Percentiles rank a stretch among this genome's conserved stretches.
These are phyloP conservation scores for Isoetes taiwanensis DNA, from an alignment of 75 land plant species.

Conservation along the genomic window DNA sequence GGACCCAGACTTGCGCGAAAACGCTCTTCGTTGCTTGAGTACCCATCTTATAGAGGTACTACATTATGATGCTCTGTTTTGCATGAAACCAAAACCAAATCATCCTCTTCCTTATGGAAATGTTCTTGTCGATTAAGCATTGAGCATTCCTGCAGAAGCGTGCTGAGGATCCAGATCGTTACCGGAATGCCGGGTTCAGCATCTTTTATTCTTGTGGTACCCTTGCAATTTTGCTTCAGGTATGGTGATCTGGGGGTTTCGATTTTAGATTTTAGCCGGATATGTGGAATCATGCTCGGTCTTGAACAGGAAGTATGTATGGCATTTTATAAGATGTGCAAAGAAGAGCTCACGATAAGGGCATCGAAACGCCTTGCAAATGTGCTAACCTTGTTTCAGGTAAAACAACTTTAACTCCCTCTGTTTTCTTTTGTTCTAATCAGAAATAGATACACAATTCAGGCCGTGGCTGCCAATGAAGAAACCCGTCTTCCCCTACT, in stretches of 20 bases:
- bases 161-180: slow-evolving; percentile 26
- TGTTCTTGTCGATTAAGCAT: background rate
- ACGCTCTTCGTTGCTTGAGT: slow-evolving; percentile 38
- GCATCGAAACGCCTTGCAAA: slow-evolving; percentile 34
- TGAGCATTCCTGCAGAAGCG: slow-evolving; percentile 23
- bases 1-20: slow-evolving; percentile 27
- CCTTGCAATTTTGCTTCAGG: slow-evolving; percentile 42
- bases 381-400: slow-evolving; percentile 50
- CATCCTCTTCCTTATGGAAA: too few relatives aligned
- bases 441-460: too few relatives aligned
- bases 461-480: slow-evolving; percentile 40
- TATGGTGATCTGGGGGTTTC: too few relatives aligned
- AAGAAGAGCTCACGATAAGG: slow-evolving; percentile 24
- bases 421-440: too few relatives aligned
- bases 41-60: slow-evolving; percentile 34
- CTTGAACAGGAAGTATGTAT: slow-evolving; percentile 28
- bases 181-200: slow-evolving; percentile 29
- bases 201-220: slow-evolving; percentile 35
- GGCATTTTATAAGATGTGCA: slow-evolving; percentile 16
- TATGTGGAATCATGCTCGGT: background rate
- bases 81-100: background rate
- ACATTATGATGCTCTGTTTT: background rate
- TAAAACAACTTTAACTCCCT: too few relatives aligned
- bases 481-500: slow-evolving; percentile 35
- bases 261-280: background rate